phyloP scores from a whole-genome alignment of 495 filamentous ascomycete species.

The Halenospora varia region DNA sequence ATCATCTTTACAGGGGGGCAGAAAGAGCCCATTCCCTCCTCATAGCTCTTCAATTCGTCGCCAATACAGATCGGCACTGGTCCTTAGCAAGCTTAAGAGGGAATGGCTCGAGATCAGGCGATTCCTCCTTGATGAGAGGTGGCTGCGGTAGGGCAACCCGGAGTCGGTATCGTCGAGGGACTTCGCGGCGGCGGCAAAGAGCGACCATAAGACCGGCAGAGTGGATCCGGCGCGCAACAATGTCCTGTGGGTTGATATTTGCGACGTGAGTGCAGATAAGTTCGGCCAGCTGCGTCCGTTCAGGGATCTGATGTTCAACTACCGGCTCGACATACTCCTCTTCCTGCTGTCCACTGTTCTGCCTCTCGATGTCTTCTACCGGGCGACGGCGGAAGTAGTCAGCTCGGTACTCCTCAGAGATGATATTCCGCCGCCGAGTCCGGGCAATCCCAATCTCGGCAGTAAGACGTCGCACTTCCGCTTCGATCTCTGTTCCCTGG shows the following conservation, averaged over 20 bases:
- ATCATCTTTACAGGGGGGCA: conserved; percentile 1
- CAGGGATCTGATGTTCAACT: conserved; percentile 20
- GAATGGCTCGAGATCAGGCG: neutral
- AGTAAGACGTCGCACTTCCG: conserved; percentile 12
- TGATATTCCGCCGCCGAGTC: conserved; percentile 11
- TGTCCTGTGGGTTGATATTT: conserved; percentile 3
- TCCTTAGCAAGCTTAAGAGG: neutral
- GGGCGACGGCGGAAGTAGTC: no score
- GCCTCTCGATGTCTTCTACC: conserved; percentile 29
- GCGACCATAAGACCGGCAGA: conserved; percentile 9
- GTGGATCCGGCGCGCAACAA: conserved; percentile 7
- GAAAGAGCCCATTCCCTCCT: conserved; percentile 3
- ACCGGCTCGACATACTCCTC: conserved; percentile 21
- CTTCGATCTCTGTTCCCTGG: no score
- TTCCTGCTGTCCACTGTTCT: conserved; percentile 16
- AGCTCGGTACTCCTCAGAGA: conserved; percentile 22
- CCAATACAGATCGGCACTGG: conserved; percentile 1
- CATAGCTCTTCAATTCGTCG: conserved; percentile 9
- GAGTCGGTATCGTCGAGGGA: conserved; percentile 7
- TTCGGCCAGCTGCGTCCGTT: conserved; percentile 18
- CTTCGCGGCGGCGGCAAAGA: conserved; percentile 10
- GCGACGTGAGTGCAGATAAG: conserved; percentile 13
- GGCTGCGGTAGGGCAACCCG: neutral
- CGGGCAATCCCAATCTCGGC: conserved; percentile 2
- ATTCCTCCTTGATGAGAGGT: conserved; percentile 6